Conservation (phyloP, 179 eudicot species). For the Beta corolliflora region DNA sequence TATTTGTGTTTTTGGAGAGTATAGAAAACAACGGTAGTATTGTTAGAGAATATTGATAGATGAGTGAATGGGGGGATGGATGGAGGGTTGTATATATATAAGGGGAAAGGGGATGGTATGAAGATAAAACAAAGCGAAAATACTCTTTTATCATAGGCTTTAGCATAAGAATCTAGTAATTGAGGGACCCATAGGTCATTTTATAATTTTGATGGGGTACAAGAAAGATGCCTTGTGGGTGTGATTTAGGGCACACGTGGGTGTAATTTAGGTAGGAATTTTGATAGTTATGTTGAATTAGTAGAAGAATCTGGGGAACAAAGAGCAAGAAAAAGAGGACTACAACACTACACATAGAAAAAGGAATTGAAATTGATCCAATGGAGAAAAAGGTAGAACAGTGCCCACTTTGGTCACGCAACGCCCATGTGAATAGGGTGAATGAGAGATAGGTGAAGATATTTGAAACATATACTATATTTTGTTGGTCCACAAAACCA, state of each 20-base stretch:
- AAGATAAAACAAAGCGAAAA: constrained; percentile 28
- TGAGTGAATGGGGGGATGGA: constrained; percentile 17
- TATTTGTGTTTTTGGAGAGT: neutral
- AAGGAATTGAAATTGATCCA: constrained; percentile 11
- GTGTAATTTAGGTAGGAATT: constrained; percentile 22
- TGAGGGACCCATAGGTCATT: constrained; percentile 17
- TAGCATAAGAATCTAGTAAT: constrained; percentile 35
- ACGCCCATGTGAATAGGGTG: constrained; percentile 37
- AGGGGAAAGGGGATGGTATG: neutral
- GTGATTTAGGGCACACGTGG: constrained; percentile 39
- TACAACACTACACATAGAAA: neutral
- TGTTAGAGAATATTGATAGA: constrained; percentile 5
- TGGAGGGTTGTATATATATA: constrained; percentile 20
- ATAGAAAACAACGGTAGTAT: neutral
- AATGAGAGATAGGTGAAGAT: constrained; percentile 15
- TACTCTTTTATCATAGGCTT: constrained; percentile 20
- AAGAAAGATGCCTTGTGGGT: constrained; percentile 29
- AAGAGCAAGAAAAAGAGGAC: neutral
- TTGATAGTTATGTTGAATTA: constrained; percentile 18
- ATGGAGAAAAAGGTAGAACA: neutral
- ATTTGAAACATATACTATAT: neutral
- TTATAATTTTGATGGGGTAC: neutral
- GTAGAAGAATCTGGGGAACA: constrained; percentile 30
- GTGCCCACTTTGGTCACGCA: constrained; percentile 34
- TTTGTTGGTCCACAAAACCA: constrained; percentile 21